Conservation (phyloP, 257 asterid species). For the Penstemon davidsonii region DNA sequence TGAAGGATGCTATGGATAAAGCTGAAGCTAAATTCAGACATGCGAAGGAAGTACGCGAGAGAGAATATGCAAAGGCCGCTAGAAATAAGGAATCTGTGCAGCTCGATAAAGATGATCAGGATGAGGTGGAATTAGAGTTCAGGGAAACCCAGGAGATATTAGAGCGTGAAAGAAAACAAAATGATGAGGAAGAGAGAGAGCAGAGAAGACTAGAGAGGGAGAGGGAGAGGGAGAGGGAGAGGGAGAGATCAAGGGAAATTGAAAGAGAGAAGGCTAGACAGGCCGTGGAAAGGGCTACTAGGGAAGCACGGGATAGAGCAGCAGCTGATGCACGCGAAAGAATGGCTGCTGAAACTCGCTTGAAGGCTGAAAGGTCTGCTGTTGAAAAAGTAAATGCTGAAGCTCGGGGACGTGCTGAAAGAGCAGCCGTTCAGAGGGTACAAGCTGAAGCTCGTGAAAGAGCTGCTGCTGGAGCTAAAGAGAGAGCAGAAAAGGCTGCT, state of each 20-base stretch:
- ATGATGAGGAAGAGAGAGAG: conserved; percentile 88
- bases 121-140: conserved; percentile 56
- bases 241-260: conserved; percentile 66
- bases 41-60: conserved; percentile 96
- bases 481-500: conserved; percentile 65
- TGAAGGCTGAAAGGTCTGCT: conserved; percentile 72
- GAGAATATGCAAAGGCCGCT: conserved; percentile 81
- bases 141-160: conserved; percentile 69
- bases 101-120: conserved; percentile 64
- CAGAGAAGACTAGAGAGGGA: conserved; percentile 72
- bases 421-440: conserved; percentile 83
- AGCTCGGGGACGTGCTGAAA: conserved; percentile 86
- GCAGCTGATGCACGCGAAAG: conserved; percentile 70
- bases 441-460: conserved; percentile 70
- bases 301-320: conserved; percentile 98
- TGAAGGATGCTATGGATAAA: conserved; percentile 99
- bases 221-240: too few relatives aligned
- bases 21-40: conserved; percentile 96
- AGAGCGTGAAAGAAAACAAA: conserved; percentile 70
- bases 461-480: conserved; percentile 85
- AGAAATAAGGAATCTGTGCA: conserved; percentile 63
- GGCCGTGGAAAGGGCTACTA: conserved; percentile 92
- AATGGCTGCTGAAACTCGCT: conserved; percentile 65
- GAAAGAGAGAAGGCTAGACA: conserved; percentile 84
- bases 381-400: conserved; percentile 74